These are phyloP conservation scores for Salix dunnii DNA, from an alignment of 345 rosid species.

Conservation along the genomic window DNA sequence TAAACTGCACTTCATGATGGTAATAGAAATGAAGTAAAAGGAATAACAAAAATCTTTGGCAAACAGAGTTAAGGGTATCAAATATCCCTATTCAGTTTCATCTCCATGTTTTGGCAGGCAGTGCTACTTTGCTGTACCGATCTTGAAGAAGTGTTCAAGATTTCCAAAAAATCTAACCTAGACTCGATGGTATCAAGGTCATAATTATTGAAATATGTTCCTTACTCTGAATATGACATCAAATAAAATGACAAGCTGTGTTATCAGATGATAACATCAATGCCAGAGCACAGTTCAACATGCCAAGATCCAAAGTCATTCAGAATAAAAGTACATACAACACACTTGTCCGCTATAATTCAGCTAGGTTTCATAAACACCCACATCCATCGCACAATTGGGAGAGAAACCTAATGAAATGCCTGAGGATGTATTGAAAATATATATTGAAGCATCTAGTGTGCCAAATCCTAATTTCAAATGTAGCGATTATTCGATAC, in stretches of 20 bases:
- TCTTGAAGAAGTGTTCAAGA: background rate
- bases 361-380: constrained; percentile 3
- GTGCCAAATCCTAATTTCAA: constrained; percentile 6
- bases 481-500: constrained; percentile 14
- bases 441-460: background rate
- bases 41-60: too few species aligned
- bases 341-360: background rate
- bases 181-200: too few species aligned
- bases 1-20: too few species aligned
- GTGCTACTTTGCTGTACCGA: too few species aligned
- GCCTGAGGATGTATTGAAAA: background rate
- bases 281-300: background rate
- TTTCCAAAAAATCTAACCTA: too few species aligned
- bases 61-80: too few species aligned
- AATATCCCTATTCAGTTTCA: background rate
- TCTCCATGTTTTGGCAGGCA: too few species aligned
- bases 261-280: background rate
- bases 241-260: background rate
- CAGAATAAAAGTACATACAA: background rate
- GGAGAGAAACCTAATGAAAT: background rate
- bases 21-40: too few species aligned
- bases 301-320: background rate
- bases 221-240: background rate
- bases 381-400: constrained; percentile 3
- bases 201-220: too few species aligned